These are phyloP conservation scores for Lipomyces orientalis DNA, from an alignment of 805 yeast genomes.

Conservation along the genomic window DNA sequence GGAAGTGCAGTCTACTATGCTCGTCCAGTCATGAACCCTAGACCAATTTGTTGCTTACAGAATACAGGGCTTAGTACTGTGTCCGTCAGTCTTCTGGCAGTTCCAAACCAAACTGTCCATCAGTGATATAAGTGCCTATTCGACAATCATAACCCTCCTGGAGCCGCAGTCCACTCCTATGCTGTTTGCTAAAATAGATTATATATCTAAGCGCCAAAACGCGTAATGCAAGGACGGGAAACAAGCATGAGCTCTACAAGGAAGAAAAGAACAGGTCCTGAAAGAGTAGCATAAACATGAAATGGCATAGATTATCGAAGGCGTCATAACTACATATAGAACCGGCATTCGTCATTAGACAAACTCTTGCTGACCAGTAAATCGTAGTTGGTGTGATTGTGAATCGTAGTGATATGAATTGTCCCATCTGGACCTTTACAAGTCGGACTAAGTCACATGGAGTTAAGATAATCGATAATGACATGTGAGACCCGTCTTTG, in stretches of 20 bases:
- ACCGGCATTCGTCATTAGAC: neutral
- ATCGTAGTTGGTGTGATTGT: neutral
- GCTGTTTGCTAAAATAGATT: neutral
- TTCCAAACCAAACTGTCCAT: no score
- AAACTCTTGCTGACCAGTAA: neutral
- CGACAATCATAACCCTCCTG: neutral
- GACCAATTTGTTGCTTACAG: neutral
- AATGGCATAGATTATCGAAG: neutral
- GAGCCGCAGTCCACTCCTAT: neutral
- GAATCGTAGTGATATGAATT: neutral
- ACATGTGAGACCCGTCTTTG: neutral
- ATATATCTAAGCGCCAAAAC: neutral
- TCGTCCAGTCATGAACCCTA: no score
- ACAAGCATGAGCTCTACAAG: neutral
- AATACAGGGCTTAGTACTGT: neutral
- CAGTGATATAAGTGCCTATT: no score
- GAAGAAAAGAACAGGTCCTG: neutral
- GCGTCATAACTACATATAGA: neutral
- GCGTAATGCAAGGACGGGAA: neutral
- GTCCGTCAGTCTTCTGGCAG: no score
- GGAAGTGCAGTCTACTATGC: no score
- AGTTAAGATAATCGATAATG: neutral
- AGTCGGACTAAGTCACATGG: neutral
- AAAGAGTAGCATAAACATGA: neutral
- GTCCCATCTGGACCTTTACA: neutral